phyloP scores from a whole-genome alignment of 164 flowering plant genomes.

The Vitis amurensis region DNA sequence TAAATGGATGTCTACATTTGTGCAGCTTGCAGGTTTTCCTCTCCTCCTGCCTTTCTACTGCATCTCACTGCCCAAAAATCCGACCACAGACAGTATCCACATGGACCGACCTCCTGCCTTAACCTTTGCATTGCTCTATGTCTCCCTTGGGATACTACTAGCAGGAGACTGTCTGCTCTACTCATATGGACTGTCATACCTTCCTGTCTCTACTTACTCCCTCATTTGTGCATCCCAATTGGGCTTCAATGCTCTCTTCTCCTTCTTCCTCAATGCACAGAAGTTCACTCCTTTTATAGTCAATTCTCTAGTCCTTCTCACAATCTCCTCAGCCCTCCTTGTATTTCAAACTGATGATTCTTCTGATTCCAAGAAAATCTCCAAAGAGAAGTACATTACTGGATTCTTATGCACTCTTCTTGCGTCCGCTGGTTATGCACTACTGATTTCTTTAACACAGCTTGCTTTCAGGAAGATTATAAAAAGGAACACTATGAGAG shows the following conservation, averaged over 20 bases:
- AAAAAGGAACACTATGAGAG: conserved; percentile 14
- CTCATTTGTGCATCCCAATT: conserved; percentile 32
- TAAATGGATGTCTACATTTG: conserved; percentile 34
- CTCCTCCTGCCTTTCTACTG: conserved; percentile 24
- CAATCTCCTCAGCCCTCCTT: conserved; percentile 36
- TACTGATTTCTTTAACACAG: conserved; percentile 29
- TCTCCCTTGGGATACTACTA: conserved; percentile 24
- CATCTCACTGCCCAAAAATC: neutral
- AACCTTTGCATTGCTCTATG: conserved; percentile 13
- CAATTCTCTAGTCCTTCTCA: conserved; percentile 35
- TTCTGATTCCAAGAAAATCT: neutral
- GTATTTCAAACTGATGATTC: conserved; percentile 18
- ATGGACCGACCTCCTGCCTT: neutral
- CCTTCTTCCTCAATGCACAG: conserved; percentile 32
- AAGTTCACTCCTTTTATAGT: conserved; percentile 34
- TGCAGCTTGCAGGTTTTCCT: conserved; percentile 32
- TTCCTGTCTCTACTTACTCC: conserved; percentile 37
- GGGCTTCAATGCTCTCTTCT: conserved; percentile 38
- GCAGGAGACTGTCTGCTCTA: conserved; percentile 15
- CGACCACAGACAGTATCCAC: neutral
- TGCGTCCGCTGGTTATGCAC: conserved; percentile 30
- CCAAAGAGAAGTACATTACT: conserved; percentile 21
- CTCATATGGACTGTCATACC: conserved; percentile 25
- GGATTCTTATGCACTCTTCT: conserved; percentile 32
- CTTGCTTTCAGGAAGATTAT: conserved; percentile 21